phyloP scores from a whole-genome alignment of 2,329 filamentous ascomycete genomes.

The Geosmithia flava region DNA sequence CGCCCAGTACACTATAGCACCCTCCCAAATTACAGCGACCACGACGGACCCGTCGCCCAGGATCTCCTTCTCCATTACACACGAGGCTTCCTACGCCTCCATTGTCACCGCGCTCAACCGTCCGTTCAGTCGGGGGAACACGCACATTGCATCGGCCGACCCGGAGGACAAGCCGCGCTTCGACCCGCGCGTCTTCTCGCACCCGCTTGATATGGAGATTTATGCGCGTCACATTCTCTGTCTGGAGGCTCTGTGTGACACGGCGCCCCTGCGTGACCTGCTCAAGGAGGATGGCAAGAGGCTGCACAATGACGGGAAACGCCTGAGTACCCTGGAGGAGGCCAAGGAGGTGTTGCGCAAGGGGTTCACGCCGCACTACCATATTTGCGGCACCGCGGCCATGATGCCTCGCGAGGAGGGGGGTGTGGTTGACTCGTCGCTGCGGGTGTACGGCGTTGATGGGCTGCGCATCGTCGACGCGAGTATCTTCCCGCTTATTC shows the following conservation, averaged over 20 bases:
- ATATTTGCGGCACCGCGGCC: slow-evolving; percentile 13
- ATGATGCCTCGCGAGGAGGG: slow-evolving; percentile 19
- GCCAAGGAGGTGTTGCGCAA: neutral
- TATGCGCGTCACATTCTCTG: slow-evolving; percentile 8
- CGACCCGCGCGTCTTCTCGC: slow-evolving; percentile 5
- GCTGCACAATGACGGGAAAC: too few relatives aligned
- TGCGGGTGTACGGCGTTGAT: slow-evolving; percentile 19
- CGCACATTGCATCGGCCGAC: too few relatives aligned
- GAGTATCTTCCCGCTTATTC: slow-evolving; percentile 19
- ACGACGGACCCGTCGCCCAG: too few relatives aligned
- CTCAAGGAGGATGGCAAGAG: slow-evolving; percentile 7
- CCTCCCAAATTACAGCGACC: too few relatives aligned
- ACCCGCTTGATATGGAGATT: slow-evolving; percentile 8
- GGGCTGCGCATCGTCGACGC: slow-evolving; percentile 21
- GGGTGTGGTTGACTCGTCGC: slow-evolving; percentile 18
- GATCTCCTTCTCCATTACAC: too few relatives aligned
- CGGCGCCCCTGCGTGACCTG: slow-evolving; percentile 7
- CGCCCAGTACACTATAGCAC: too few relatives aligned
- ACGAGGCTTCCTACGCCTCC: too few relatives aligned
- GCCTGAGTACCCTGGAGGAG: slow-evolving; percentile 1
- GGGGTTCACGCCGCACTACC: slow-evolving; percentile 4
- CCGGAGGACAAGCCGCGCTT: too few relatives aligned
- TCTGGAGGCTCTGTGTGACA: slow-evolving; percentile 10
- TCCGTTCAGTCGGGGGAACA: too few relatives aligned
- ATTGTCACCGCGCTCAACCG: too few relatives aligned